Base-by-base conservation (phyloP, 164 flowering plant species). In the Euptelea pleiosperma region DNA sequence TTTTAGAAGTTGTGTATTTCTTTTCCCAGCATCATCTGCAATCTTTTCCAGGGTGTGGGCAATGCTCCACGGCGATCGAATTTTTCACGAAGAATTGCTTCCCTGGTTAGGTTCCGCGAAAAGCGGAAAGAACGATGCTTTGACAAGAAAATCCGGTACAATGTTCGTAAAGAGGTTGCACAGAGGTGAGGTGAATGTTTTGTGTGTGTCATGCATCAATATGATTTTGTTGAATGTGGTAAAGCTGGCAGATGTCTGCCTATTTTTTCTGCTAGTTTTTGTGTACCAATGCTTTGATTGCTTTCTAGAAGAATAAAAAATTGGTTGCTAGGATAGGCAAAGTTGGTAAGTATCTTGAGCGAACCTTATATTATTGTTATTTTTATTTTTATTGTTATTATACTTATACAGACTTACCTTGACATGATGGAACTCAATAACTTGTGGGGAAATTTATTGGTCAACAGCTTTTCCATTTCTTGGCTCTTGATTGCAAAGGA, bases 121-220 rank as follows among this genome's bases (percentile, higher is more conserved):
- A 87, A 87, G 54, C 60, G 87, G 51, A 87, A 85, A 63, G 89
- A 87, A 60, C 77, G 87, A 69, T 79, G 89, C 60, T 87, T 83
- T 72, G 91, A 83, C 63, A 87, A 87, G 77, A 85, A 80, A 67
- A 80, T 87, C 60, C 64, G 91, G 46, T 87, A 85, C 63, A 77
- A 72, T 5, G 79, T 73, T 43, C 81, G 87, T 8, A 83, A 87
- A 66, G 95, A 87, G 62, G 89, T 85, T 65, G 91, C 95, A 39
- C 84, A 71, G 48, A 82, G 89, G 95, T 85, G 65, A 41, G 54
- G 25, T 11, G 9, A 43, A 36, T 39, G 24, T 11, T 24, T 43
- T 43, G 9, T 52, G 25, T 22, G 6, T 52, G 8, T 42, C n/a
- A n/a, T n/a, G n/a, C n/a, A n/a, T n/a, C n/a, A n/a, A n/a, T n/a